Base-by-base conservation (phyloP, 371 early-diverging fungal species). In the Mucor piriformis region DNA sequence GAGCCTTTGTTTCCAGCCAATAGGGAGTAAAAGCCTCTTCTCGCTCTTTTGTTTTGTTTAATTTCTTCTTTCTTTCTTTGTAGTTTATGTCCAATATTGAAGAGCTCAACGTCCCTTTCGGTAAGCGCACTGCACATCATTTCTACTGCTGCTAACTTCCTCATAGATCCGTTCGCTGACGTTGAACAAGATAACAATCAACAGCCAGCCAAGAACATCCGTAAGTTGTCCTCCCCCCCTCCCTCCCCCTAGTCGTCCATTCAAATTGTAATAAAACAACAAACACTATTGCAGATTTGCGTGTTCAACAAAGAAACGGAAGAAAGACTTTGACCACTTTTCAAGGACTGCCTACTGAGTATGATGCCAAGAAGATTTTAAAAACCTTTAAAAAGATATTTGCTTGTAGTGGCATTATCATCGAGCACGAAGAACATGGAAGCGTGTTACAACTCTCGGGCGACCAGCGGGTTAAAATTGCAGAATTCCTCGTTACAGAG, bases 301-400 rank as follows among this genome's bases (percentile, higher is more conserved):
- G 99, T 75, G 92, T 97, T 66, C 96, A 96, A 77, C 97, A 95
- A 77, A 92, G 98, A 68, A 96, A 95, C 81, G 96, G 98, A 59
- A 87, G 95, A 73, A 99, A 99, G 84, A 94, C 96, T 38, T 74
- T 95, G 67, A 97, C 99, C 6, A 95, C 65, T 35, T 53, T 65
- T 53, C 92, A 94, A 74, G 97, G 96, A 34, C 84, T 97, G 43
- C 93, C 95, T 64, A 82, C 79, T 38, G 87, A 92, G 57, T 87
- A 92, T 62, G 95, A 98, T 73, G 83, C 83, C 65, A 95, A 94
- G 77, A 85, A 87, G 63, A 79, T 99, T 61, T 76, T 98, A 63
- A 98, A 96, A 77, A 88, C 87, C 33, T 95, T 99, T 75, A 98
- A 96, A 83, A 96, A 95, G 82, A 89, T 91, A 46, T 96, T 97